These are phyloP conservation scores for Mortierella claussenii DNA, from an alignment of 192 early-diverging fungal species.

Conservation along the genomic window DNA sequence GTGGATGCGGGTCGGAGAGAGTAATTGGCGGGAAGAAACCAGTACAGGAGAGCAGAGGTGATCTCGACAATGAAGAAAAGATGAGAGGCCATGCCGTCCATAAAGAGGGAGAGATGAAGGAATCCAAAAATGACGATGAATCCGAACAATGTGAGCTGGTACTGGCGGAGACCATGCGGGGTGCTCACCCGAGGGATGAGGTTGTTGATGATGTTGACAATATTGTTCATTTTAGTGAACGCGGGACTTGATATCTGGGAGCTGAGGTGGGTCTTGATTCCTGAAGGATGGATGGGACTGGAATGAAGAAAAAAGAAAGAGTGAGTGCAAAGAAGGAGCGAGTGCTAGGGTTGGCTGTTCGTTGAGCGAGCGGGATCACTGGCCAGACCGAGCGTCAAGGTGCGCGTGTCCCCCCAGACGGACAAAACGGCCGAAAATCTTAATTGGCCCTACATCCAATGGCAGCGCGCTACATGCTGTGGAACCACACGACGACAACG, in stretches of 20 bases:
- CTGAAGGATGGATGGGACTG: too few relatives aligned
- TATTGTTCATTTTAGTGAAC: background rate
- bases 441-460: too few relatives aligned
- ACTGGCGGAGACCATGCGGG: slow-evolving; percentile 18
- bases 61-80: slow-evolving; percentile 12
- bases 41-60: slow-evolving; percentile 2
- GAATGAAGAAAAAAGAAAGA: slow-evolving; percentile 6
- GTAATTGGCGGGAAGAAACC: slow-evolving; percentile 14
- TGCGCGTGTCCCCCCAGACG: background rate
- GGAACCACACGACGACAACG: too few relatives aligned
- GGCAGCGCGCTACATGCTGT: too few relatives aligned
- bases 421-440: too few relatives aligned
- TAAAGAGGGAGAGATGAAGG: slow-evolving; percentile 25
- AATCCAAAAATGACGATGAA: slow-evolving; percentile 8
- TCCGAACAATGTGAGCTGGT: slow-evolving; percentile 11
- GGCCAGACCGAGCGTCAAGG: background rate
- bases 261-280: background rate
- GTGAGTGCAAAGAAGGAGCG: background rate
- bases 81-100: slow-evolving; percentile 21
- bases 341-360: background rate
- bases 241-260: too few relatives aligned
- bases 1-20: background rate
- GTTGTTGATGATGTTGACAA: background rate
- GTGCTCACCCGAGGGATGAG: slow-evolving; percentile 8
- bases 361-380: too few relatives aligned